Conservation (phyloP, 331 rosid species). For the Quercus tomentella region DNA sequence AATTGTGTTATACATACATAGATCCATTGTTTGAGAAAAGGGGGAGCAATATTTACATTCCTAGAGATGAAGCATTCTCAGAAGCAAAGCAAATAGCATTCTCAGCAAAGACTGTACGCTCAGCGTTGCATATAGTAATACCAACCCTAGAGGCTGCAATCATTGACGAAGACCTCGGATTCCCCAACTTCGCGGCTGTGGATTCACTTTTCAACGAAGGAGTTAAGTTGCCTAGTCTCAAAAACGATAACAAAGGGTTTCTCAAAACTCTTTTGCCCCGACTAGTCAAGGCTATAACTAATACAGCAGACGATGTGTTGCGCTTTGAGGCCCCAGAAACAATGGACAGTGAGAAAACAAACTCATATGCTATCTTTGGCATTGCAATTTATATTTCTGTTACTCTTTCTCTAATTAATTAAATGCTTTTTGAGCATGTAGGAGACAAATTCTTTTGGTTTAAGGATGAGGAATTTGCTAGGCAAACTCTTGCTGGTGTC, state of each 20-base stretch:
- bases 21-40: constrained; percentile 33
- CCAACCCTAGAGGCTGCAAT: not conserved
- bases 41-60: constrained; percentile 12
- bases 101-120: not conserved
- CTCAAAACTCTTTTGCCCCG: constrained; percentile 24
- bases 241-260: not conserved
- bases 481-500: constrained; percentile 62
- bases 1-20: not conserved
- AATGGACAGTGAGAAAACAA: constrained; percentile 16
- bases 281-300: constrained; percentile 14
- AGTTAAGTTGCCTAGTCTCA: constrained; percentile 18
- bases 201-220: constrained; percentile 41
- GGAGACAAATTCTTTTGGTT: constrained; percentile 62
- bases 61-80: constrained; percentile 34
- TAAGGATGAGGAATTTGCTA: constrained; percentile 49
- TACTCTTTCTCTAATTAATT: not conserved
- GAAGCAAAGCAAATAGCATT: constrained; percentile 20
- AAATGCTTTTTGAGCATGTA: not conserved
- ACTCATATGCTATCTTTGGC: no score
- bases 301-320: constrained; percentile 17
- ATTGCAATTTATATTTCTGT: no score
- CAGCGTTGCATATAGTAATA: constrained; percentile 18
- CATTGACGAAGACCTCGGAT: constrained; percentile 7
- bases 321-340: constrained; percentile 38
- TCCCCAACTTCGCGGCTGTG: constrained; percentile 32